Percentiles rank a stretch among this genome's conserved stretches.
These are phyloP conservation scores for Cucurbita pepo DNA, from an alignment of 306 rosid genomes.

Conservation along the genomic window DNA sequence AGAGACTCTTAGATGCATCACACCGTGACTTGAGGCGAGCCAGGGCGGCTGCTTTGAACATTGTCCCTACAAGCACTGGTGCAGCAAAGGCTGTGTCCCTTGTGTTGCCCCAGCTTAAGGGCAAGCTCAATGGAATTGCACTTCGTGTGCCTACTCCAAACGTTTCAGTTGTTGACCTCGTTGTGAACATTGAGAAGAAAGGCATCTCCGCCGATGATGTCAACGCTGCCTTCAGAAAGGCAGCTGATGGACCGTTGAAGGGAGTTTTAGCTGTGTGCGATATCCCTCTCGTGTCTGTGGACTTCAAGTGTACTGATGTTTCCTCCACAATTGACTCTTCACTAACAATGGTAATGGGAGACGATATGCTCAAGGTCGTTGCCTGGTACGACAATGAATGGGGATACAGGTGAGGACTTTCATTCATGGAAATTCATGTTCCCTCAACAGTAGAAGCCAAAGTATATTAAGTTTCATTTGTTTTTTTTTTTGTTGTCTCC, in stretches of 20 bases:
- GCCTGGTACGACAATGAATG: constrained; percentile 99
- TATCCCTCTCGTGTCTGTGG: constrained; percentile 81
- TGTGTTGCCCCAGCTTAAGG: constrained; percentile 84
- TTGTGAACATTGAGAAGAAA: constrained; percentile 71
- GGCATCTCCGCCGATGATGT: constrained; percentile 88
- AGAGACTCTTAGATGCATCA: constrained; percentile 98
- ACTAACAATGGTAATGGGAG: constrained; percentile 97
- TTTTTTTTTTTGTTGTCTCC: constrained; percentile 14
- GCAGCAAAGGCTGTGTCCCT: constrained; percentile 97
- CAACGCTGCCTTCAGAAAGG: constrained; percentile 82
- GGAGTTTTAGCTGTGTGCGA: constrained; percentile 92
- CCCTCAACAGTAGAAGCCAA: neutral
- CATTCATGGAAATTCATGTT: neutral
- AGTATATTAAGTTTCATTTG: neutral
- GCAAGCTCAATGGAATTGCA: constrained; percentile 93
- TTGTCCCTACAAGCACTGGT: constrained; percentile 97
- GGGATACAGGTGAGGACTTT: constrained; percentile 82
- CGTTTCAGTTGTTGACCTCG: constrained; percentile 92
- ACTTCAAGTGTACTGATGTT: constrained; percentile 81
- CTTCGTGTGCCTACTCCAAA: constrained; percentile 96
- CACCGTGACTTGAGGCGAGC: constrained; percentile 95
- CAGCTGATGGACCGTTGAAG: constrained; percentile 71
- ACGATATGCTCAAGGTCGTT: constrained; percentile 96
- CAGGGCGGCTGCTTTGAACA: constrained; percentile 91
- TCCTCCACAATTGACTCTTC: constrained; percentile 91